Conservation (phyloP, 768 basidiomycete species). For the Collybiopsis luxurians region DNA sequence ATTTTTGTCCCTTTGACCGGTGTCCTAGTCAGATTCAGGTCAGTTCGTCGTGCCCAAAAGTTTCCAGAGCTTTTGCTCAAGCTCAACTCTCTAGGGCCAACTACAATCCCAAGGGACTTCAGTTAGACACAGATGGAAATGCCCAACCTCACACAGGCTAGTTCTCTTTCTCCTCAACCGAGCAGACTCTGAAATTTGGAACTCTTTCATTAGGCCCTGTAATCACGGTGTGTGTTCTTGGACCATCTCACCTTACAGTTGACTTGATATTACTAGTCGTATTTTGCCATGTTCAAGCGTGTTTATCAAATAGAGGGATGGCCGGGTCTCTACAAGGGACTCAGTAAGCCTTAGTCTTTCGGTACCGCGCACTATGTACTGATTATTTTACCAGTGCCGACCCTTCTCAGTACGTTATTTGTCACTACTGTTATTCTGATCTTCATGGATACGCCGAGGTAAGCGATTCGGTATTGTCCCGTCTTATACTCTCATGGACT, state of each 20-base stretch:
- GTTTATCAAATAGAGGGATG: constrained; percentile 76
- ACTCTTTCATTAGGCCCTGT: neutral
- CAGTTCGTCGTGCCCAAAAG: neutral
- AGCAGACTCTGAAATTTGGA: neutral
- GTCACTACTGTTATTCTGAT: constrained; percentile 57
- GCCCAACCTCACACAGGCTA: constrained; percentile 68
- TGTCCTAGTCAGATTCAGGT: constrained; percentile 61
- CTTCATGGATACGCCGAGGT: constrained; percentile 49
- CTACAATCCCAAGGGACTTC: constrained; percentile 83
- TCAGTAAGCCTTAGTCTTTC: constrained; percentile 38
- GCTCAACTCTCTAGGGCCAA: constrained; percentile 48
- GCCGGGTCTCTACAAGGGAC: constrained; percentile 77
- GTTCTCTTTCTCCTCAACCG: neutral
- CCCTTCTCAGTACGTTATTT: constrained; percentile 45
- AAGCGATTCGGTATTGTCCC: too few species aligned
- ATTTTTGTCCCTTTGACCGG: constrained; percentile 64
- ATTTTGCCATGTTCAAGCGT: constrained; percentile 69
- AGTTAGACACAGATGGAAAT: constrained; percentile 72
- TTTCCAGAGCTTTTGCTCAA: too few species aligned
- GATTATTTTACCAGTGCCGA: constrained; percentile 33
- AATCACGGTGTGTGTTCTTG: neutral
- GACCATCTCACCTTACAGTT: neutral
- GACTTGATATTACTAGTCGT: constrained; percentile 67
- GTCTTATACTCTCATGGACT: too few species aligned
- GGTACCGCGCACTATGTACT: neutral